phyloP scores from a whole-genome alignment of 2,329 filamentous ascomycete species.

The Trichoderma oligosporum region DNA sequence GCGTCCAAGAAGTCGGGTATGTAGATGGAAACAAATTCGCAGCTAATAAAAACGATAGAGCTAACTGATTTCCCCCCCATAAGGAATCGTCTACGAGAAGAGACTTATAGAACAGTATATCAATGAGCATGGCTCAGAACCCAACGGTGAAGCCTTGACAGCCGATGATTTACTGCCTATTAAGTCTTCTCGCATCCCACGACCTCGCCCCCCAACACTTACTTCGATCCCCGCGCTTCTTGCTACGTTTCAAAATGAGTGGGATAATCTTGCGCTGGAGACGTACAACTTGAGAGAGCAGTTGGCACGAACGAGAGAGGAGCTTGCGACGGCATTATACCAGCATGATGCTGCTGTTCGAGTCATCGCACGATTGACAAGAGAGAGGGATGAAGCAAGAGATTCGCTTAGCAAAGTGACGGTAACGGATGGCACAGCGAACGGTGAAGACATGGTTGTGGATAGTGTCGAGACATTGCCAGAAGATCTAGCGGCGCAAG shows the following conservation, averaged over 20 bases:
- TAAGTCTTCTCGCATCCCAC: conserved; percentile 77
- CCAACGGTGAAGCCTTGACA: conserved; percentile 79
- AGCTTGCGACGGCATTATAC: conserved; percentile 89
- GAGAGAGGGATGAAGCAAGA: conserved; percentile 87
- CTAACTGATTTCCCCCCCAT: neutral
- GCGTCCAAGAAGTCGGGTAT: conserved; percentile 90
- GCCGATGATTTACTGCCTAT: conserved; percentile 83
- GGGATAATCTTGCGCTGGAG: conserved; percentile 90
- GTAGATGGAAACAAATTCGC: conserved; percentile 31
- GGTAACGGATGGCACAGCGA: conserved; percentile 54
- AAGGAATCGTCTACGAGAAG: conserved; percentile 89
- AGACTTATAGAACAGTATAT: conserved; percentile 94
- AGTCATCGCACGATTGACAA: conserved; percentile 87
- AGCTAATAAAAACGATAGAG: neutral
- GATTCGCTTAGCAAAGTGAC: conserved; percentile 84
- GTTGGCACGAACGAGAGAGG: conserved; percentile 82
- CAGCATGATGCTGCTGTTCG: conserved; percentile 96
- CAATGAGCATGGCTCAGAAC: conserved; percentile 87
- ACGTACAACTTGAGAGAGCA: conserved; percentile 89
- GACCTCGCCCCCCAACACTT: conserved; percentile 84
- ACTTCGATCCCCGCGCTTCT: conserved; percentile 95
- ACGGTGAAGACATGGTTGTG: conserved; percentile 88
- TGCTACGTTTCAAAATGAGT: conserved; percentile 95
- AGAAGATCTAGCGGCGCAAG: conserved; percentile 63
- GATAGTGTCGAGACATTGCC: conserved; percentile 72